These are phyloP conservation scores for Cerrena zonata DNA, from an alignment of 1,284 basidiomycete species.

Conservation along the genomic window DNA sequence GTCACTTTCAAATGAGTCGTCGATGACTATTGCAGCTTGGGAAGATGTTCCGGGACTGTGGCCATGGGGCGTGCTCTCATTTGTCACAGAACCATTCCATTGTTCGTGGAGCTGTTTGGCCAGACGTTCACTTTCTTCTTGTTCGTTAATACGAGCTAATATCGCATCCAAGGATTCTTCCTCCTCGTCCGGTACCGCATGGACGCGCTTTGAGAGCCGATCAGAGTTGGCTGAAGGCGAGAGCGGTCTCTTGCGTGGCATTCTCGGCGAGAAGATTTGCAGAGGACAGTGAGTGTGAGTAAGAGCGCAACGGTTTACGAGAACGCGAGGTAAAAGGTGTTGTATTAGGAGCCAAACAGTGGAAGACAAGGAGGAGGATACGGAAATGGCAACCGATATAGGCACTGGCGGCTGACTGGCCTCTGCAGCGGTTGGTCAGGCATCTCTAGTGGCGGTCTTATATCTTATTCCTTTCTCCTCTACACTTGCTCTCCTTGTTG, in stretches of 20 bases:
- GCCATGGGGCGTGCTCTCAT: background rate
- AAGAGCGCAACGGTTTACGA: background rate
- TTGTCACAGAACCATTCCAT: slow-evolving; percentile 16
- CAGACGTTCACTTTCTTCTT: slow-evolving; percentile 39
- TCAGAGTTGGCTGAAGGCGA: slow-evolving; percentile 5
- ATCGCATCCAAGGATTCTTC: slow-evolving; percentile 37
- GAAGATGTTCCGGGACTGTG: background rate
- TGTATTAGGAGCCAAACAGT: background rate
- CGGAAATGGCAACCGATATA: slow-evolving; percentile 4
- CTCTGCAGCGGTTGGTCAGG: background rate
- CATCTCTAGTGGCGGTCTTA: background rate
- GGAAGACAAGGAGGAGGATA: background rate
- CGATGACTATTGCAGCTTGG: slow-evolving; percentile 15
- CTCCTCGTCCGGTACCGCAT: slow-evolving; percentile 19
- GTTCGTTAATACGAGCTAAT: slow-evolving; percentile 36
- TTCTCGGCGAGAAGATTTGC: background rate
- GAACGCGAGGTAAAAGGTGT: background rate
- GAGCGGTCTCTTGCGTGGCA: slow-evolving; percentile 14
- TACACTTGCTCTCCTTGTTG: slow-evolving; percentile 6
- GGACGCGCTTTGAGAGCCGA: slow-evolving; percentile 13
- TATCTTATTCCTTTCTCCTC: slow-evolving; percentile 1
- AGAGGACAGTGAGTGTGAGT: background rate
- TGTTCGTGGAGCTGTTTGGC: slow-evolving; percentile 32
- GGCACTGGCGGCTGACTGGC: slow-evolving; percentile 8
- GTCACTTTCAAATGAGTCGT: slow-evolving; percentile 26